Evolutionary conservation across 495 filamentous ascomycete genomes (phyloP).

Genomic region (Aspergillus saccharolyticus): DNA sequence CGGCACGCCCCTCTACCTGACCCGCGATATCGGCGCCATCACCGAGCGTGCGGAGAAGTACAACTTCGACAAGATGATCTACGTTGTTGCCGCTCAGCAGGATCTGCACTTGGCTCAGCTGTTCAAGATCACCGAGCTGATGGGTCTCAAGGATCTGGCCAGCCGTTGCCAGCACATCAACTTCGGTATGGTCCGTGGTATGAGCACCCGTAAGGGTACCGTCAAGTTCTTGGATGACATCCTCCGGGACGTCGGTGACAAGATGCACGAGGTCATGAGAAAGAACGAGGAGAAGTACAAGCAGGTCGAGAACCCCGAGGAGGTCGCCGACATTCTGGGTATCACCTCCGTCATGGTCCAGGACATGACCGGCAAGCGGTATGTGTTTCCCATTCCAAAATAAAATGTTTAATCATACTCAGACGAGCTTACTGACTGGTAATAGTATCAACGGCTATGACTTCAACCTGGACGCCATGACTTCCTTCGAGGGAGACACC

Average conservation of each 20-base stretch:
- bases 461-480: conserved; percentile 66
- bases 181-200: conserved; percentile 68
- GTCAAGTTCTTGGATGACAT: conserved; percentile 69
- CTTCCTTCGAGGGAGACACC: conserved; percentile 66
- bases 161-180: conserved; percentile 64
- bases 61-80: conserved; percentile 72
- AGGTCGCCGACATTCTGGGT: conserved; percentile 52
- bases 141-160: conserved; percentile 58
- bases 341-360: conserved; percentile 70
- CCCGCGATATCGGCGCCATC: conserved; percentile 66
- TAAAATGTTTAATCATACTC: no score
- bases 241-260: conserved; percentile 56
- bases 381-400: conserved; percentile 17
- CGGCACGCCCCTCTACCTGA: conserved; percentile 65
- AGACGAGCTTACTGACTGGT: conserved; percentile 11
- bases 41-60: conserved; percentile 58
- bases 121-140: conserved; percentile 65
- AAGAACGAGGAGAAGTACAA: conserved; percentile 59
- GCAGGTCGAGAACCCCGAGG: conserved; percentile 57
- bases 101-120: conserved; percentile 68
- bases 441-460: conserved; percentile 58
- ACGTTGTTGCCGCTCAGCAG: conserved; percentile 66
- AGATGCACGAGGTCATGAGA: conserved; percentile 70
- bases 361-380: conserved; percentile 66
- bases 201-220: conserved; percentile 65